Evolutionary conservation across 1,284 basidiomycete genomes (phyloP).

Genomic region (Sporisorium reilianum): DNA sequence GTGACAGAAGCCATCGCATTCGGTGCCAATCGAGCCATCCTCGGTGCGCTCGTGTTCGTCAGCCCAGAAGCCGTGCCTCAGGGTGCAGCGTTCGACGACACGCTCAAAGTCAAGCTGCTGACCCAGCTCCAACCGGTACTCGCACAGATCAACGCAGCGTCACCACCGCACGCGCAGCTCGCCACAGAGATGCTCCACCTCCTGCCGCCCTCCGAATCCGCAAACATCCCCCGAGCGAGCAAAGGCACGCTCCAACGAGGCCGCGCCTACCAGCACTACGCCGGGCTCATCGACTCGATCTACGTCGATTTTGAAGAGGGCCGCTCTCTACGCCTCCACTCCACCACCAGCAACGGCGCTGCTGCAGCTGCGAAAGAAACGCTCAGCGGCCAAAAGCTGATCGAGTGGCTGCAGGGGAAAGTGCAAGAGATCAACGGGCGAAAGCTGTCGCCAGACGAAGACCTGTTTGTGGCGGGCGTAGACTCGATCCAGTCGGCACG

Average conservation of each 20-base stretch:
- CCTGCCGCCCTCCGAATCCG: conserved; percentile 17
- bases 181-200: conserved; percentile 47
- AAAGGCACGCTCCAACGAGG: conserved; percentile 59
- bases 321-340: conserved; percentile 19
- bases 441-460: conserved; percentile 16
- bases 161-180: conserved; percentile 49
- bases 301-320: conserved; percentile 56
- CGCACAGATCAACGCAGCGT: conserved; percentile 29
- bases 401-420: conserved; percentile 26
- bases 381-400: conserved; percentile 14
- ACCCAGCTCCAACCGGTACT: conserved; percentile 30
- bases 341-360: neutral
- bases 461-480: conserved; percentile 53
- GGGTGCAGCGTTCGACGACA: conserved; percentile 10
- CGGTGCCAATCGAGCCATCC: conserved; percentile 52
- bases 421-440: conserved; percentile 33
- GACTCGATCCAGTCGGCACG: conserved; percentile 56
- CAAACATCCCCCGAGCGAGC: conserved; percentile 48
- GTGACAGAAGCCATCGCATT: conserved; percentile 56
- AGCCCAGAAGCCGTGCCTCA: conserved; percentile 12
- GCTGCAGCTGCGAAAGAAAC: neutral
- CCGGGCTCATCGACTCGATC: conserved; percentile 32
- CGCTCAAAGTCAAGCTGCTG: conserved; percentile 18
- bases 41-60: conserved; percentile 54
- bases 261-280: conserved; percentile 42